Evolutionary conservation across 352 stramenopile species (phyloP).

Genomic region (Phytophthora crassamura): DNA sequence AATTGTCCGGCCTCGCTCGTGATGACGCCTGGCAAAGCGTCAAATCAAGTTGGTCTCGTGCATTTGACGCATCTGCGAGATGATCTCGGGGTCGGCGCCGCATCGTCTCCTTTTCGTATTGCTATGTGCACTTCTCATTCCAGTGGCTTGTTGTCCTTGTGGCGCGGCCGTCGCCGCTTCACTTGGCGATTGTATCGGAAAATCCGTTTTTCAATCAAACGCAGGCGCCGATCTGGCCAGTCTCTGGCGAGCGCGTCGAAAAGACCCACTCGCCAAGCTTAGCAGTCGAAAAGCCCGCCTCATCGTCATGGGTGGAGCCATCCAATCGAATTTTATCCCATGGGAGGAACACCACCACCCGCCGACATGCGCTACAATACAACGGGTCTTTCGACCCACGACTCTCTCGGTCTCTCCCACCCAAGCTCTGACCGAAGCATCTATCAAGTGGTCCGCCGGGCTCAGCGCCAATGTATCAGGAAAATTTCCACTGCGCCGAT

Average conservation of each 20-base stretch:
- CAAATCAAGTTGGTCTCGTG: constrained; percentile 4
- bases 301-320: constrained; percentile 4
- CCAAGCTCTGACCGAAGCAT: constrained; percentile 6
- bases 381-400: constrained; percentile 12
- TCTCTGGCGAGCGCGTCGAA: constrained; percentile 5
- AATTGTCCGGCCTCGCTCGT: no score
- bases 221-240: constrained; percentile 1
- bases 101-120: constrained; percentile 24
- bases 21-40: no score
- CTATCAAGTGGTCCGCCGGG: constrained; percentile 30
- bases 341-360: background rate
- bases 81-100: no score
- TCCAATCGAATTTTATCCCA: background rate
- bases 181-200: constrained; percentile 34
- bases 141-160: constrained; percentile 10
- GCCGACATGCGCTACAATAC: background rate
- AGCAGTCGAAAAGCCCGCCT: background rate
- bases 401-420: constrained; percentile 21
- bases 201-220: constrained; percentile 45
- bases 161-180: background rate
- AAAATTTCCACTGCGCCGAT: constrained; percentile 33
- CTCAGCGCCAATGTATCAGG: constrained; percentile 34
- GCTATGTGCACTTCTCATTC: constrained; percentile 37
- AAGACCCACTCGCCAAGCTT: constrained; percentile 1
- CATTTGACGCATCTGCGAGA: background rate